A percentile compares a stretch with the other conserved stretches of the same genome.
These are phyloP conservation scores for Boletus tylopilopsis DNA, from an alignment of 768 basidiomycete genomes.

Conservation along the genomic window DNA sequence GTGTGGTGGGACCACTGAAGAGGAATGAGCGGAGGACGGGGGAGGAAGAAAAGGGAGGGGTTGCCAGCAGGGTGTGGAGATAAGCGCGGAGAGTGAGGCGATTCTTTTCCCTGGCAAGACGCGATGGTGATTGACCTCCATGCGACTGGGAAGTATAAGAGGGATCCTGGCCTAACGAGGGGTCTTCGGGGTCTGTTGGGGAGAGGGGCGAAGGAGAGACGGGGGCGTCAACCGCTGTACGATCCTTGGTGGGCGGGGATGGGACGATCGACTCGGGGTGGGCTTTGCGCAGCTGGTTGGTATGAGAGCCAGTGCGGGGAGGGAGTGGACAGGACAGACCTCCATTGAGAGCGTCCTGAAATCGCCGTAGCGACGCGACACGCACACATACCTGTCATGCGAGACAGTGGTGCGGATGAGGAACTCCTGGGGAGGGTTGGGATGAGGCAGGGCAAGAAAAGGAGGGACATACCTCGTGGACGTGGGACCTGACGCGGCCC, in stretches of 20 bases:
- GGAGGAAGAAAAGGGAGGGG: constrained; percentile 73
- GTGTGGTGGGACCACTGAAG: constrained; percentile 64
- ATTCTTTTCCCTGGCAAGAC: constrained; percentile 89
- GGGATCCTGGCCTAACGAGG: constrained; percentile 46
- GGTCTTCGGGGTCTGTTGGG: constrained; percentile 2
- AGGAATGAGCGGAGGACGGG: constrained; percentile 87
- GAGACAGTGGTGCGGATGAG: constrained; percentile 84
- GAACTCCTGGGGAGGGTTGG: constrained; percentile 67
- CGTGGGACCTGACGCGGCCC: constrained; percentile 79
- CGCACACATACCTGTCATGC: constrained; percentile 72
- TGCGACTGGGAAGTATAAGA: constrained; percentile 23
- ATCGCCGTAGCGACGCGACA: constrained; percentile 92
- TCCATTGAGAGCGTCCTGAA: constrained; percentile 86
- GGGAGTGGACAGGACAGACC: constrained; percentile 38
- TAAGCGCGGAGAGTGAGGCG: constrained; percentile 91
- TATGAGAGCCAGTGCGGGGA: constrained; percentile 9
- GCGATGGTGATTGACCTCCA: constrained; percentile 16
- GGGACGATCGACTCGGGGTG: constrained; percentile 82
- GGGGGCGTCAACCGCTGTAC: constrained; percentile 58
- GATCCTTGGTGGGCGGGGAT: constrained; percentile 86
- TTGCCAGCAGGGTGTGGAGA: constrained; percentile 73
- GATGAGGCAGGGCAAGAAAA: neutral
- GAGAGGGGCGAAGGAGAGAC: constrained; percentile 8
- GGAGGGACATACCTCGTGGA: constrained; percentile 67
- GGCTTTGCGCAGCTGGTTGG: constrained; percentile 70